Evolutionary conservation across 345 rosid genomes (phyloP).

Genomic region (Reutealis trisperma): DNA sequence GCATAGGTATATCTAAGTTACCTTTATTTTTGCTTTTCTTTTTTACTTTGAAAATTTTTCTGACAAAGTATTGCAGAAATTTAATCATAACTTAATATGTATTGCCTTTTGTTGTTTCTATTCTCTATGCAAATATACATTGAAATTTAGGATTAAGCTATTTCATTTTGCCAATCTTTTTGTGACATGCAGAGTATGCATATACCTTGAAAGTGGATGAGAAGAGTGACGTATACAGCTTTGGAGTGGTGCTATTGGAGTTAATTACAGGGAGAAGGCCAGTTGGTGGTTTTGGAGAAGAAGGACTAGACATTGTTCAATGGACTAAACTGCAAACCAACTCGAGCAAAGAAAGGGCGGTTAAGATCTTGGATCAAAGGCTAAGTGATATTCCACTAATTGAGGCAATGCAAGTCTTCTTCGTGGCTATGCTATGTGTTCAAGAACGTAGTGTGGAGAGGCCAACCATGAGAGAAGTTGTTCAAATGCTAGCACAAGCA

Average conservation of each 20-base stretch:
- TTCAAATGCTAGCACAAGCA: constrained; percentile 67
- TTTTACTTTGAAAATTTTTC: no score
- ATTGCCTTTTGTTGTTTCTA: no score
- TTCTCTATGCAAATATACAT: background rate
- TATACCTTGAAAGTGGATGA: constrained; percentile 70
- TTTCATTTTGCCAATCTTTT: background rate
- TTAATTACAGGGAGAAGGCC: constrained; percentile 59
- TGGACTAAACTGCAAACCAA: constrained; percentile 48
- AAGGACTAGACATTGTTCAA: constrained; percentile 65
- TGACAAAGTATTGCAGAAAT: no score
- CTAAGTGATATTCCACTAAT: constrained; percentile 43
- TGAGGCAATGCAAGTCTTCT: constrained; percentile 58
- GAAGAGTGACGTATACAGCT: constrained; percentile 79
- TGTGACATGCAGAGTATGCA: constrained; percentile 51
- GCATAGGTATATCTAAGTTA: background rate
- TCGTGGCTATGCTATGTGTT: constrained; percentile 60
- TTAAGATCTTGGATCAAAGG: constrained; percentile 45
- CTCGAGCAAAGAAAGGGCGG: constrained; percentile 43
- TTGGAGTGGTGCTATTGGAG: constrained; percentile 64
- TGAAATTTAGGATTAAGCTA: background rate
- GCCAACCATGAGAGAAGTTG: constrained; percentile 73
- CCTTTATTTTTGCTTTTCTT: background rate
- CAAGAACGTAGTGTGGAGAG: constrained; percentile 67
- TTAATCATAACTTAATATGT: no score
- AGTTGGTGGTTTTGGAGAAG: constrained; percentile 59